Evolutionary conservation across 257 asterid genomes (phyloP), one percentile per base, ranked within the genome.

Genomic region (Nicotiana benthamiana): DNA sequence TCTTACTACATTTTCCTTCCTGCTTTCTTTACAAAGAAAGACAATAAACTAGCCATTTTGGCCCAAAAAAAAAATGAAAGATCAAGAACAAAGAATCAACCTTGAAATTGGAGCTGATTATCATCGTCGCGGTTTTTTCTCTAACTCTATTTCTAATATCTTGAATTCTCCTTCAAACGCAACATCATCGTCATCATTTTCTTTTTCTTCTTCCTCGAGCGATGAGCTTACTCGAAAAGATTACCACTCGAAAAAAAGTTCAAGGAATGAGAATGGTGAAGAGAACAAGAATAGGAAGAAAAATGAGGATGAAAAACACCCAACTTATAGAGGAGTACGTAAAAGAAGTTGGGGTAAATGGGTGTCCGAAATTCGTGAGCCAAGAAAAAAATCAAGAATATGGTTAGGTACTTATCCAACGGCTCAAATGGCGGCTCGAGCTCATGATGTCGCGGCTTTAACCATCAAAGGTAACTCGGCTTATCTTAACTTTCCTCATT

Each of bases 341-440:
- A 92, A 86, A 87, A 91, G 98, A 5, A 92, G 85, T 34, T 94
- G 98, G 98, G 98, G 98, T 2, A 91, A 90, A 84, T 94, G 96
- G 96, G 98, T 94, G 43, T 94, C 97, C 9, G 98, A 94, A 85
- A 94, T 94, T 75, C 89, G 98, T 1, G 97, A 94, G 88, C 98
- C 98, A 17, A 84, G 87, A 83, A 94, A 94, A 91, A 94, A 94
- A 59, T 91, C 98, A 15, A 83, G 98, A 82, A 93, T 94, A 85
- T 94, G 98, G 98, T 90, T 93, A 2, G 98, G 98, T 26, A 93
- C 98, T 2, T 94, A 87, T 32, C 82, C 92, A 2, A 93, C 97
- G 13, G 97, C 97, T 5, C 97, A 91, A 89, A 94, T 94, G 98
- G 98, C 98, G 26, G 98, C 98, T 32, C 86, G 97, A 11, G 98